Conservation (phyloP, 192 early-diverging fungal species). For the Coemansia sp. region DNA sequence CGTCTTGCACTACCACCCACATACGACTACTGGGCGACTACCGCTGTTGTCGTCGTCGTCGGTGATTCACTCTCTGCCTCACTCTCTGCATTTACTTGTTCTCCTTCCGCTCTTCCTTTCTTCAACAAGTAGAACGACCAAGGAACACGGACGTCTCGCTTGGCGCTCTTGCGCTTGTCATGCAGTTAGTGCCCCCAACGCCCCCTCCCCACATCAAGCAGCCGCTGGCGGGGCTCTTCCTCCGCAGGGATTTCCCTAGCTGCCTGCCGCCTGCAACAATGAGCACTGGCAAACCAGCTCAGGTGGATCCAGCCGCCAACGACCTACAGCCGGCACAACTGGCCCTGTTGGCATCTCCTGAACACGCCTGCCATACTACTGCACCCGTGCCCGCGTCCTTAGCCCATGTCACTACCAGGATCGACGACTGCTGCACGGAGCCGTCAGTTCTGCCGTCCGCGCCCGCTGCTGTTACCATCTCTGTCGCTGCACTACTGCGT, state of each 20-base stretch:
- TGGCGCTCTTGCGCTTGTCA: conserved; percentile 5
- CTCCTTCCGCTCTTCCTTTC: background rate
- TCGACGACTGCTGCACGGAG: conserved; percentile 2
- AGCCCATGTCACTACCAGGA: background rate
- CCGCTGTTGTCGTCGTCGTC: background rate
- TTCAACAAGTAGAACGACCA: background rate
- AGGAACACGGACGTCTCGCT: background rate
- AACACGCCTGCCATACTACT: background rate
- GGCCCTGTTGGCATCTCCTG: background rate
- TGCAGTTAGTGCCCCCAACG: conserved; percentile 10
- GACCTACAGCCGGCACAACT: background rate
- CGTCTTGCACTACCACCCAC: background rate
- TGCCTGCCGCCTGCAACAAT: conserved; percentile 4
- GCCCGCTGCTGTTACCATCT: background rate
- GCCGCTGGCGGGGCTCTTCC: background rate
- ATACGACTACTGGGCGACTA: background rate
- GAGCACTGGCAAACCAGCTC: background rate
- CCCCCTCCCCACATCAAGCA: conserved; percentile 1
- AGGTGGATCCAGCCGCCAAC: background rate
- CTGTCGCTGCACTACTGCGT: background rate
- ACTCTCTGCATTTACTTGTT: background rate
- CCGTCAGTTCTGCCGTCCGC: background rate
- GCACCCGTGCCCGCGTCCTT: background rate
- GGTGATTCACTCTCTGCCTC: background rate
- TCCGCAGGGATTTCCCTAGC: conserved; percentile 11